These are phyloP conservation scores for Coleophoma crateriformis DNA, from an alignment of 2,329 filamentous ascomycete species.

Conservation along the genomic window DNA sequence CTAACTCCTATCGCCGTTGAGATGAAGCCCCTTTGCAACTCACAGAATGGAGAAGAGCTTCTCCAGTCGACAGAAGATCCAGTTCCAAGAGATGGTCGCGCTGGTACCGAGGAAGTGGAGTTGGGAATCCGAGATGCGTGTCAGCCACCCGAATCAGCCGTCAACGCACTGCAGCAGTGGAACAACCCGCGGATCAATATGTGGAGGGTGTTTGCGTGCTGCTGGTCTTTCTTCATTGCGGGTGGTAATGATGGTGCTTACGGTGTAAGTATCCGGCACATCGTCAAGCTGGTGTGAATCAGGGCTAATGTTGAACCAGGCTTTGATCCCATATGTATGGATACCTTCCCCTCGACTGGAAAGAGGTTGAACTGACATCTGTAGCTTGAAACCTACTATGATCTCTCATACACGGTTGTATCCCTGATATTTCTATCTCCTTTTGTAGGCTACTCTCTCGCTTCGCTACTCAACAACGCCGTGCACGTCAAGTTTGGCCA, in stretches of 20 bases:
- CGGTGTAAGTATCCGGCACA: slow-evolving; percentile 41
- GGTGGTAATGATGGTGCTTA: slow-evolving; percentile 65
- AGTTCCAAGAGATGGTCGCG: neutral
- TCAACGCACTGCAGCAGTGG: slow-evolving; percentile 48
- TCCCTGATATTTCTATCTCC: slow-evolving; percentile 61
- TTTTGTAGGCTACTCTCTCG: slow-evolving; percentile 56
- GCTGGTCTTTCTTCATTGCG: slow-evolving; percentile 58
- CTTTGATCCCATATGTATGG: slow-evolving; percentile 38
- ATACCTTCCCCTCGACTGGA: neutral
- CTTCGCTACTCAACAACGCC: slow-evolving; percentile 58
- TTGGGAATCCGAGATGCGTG: neutral
- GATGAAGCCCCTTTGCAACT: neutral
- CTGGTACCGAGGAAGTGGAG: too few species aligned
- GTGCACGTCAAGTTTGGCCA: slow-evolving; percentile 53
- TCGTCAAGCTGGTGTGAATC: slow-evolving; percentile 27
- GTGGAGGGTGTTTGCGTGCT: slow-evolving; percentile 51
- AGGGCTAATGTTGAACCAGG: slow-evolving; percentile 24
- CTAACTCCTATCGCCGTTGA: neutral
- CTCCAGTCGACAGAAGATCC: neutral
- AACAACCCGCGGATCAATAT: slow-evolving; percentile 55
- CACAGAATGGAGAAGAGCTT: neutral
- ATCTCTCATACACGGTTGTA: slow-evolving; percentile 52
- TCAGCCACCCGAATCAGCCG: slow-evolving; percentile 8
- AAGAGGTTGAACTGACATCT: neutral
- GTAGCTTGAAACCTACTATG: slow-evolving; percentile 51